These are phyloP conservation scores for Cyberlindnera lachancei DNA, from an alignment of 805 yeast genomes.

Conservation along the genomic window DNA sequence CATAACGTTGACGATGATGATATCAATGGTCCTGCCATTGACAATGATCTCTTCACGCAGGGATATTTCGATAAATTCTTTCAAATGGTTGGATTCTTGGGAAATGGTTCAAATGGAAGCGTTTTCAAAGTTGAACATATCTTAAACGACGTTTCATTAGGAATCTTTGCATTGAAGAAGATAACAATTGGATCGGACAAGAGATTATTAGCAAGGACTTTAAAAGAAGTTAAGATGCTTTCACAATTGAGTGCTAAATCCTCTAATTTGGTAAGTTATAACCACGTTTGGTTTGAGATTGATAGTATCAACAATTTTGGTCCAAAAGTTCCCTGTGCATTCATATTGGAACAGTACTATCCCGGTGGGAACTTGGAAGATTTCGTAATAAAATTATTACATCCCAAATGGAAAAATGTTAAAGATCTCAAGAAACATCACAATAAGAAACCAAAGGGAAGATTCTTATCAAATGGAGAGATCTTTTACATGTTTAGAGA, in stretches of 20 bases:
- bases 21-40: too few relatives aligned
- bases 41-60: conserved; percentile 67
- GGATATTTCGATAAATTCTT: conserved; percentile 78
- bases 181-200: conserved; percentile 77
- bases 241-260: conserved; percentile 39
- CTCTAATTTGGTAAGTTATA: conserved; percentile 69
- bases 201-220: conserved; percentile 58
- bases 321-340: conserved; percentile 62
- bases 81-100: conserved; percentile 49
- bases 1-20: conserved; percentile 24
- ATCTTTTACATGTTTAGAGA: conserved; percentile 64
- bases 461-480: conserved; percentile 44
- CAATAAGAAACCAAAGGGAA: conserved; percentile 23
- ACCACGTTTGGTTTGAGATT: conserved; percentile 88
- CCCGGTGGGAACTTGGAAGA: conserved; percentile 84
- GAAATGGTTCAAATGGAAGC: conserved; percentile 79
- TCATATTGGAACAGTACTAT: conserved; percentile 79
- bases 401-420: conserved; percentile 31
- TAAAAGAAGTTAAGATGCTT: conserved; percentile 71
- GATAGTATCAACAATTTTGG: conserved; percentile 45
- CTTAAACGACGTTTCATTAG: conserved; percentile 64
- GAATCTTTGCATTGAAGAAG: conserved; percentile 77
- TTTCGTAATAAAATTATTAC: conserved; percentile 33
- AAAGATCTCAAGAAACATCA: conserved; percentile 30
- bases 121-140: conserved; percentile 80